Percentiles rank a stretch among this genome's conserved stretches.
phyloP scores from a whole-genome alignment of 225 moss, liverwort and hornwort species.

The Straminergon stramineum region DNA sequence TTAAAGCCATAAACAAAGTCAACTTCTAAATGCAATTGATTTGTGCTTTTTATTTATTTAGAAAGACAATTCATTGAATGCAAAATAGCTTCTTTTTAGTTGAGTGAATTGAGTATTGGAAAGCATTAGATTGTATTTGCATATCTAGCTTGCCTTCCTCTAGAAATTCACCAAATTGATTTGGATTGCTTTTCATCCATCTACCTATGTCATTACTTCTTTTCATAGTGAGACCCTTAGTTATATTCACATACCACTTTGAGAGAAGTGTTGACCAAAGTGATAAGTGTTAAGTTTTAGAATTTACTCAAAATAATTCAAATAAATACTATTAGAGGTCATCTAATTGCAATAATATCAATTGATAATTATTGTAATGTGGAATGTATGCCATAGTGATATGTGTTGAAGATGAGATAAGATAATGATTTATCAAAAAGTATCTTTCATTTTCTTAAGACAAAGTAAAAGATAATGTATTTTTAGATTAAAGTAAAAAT shows the following conservation, averaged over 20 bases:
- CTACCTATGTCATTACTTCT: background rate
- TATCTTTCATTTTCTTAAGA: background rate
- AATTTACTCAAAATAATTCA: background rate
- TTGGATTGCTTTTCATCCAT: too few species aligned
- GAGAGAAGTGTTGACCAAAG: background rate
- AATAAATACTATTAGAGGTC: background rate
- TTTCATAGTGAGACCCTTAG: background rate
- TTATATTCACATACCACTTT: background rate
- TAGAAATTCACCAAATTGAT: background rate
- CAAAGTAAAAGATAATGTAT: background rate
- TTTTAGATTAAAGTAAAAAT: background rate
- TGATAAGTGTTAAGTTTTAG: background rate
- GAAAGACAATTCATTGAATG: background rate
- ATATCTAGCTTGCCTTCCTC: background rate
- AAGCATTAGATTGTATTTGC: background rate
- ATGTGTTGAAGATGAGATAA: background rate
- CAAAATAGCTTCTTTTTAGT: background rate
- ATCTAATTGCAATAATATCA: background rate
- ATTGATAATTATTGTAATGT: background rate
- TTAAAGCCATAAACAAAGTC: background rate
- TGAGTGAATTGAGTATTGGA: background rate
- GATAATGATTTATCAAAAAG: background rate
- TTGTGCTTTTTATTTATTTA: background rate
- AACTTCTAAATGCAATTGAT: background rate
- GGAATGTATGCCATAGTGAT: rapidly evolving